Percentiles rank a stretch among this genome's conserved stretches.
Conservation (phyloP, 2,329 filamentous ascomycete species). For the Diaporthe amygdali region DNA sequence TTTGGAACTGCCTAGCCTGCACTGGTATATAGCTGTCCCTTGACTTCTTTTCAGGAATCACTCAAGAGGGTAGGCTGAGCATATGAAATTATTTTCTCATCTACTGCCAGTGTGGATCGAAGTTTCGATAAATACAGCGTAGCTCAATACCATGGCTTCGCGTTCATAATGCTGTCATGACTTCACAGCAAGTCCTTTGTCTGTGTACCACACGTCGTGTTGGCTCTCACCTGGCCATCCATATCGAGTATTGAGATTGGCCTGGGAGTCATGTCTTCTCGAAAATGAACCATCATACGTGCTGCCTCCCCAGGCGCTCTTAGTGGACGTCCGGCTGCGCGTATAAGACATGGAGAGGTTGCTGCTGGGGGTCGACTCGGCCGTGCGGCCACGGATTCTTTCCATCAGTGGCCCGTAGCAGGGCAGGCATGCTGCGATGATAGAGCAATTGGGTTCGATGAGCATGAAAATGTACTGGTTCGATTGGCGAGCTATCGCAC, state of each 20-base stretch:
- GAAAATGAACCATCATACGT: background rate
- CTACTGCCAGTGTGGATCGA: too few species aligned
- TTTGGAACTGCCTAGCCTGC: too few species aligned
- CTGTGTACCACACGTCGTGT: background rate
- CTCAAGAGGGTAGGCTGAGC: too few species aligned
- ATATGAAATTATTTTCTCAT: too few species aligned
- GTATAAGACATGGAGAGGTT: background rate
- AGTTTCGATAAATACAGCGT: too few species aligned
- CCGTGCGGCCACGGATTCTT: background rate
- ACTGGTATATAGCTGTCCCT: too few species aligned
- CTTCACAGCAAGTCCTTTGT: background rate
- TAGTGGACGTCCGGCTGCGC: background rate
- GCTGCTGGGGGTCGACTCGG: background rate
- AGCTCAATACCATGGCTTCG: too few species aligned
- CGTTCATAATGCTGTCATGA: too few species aligned
- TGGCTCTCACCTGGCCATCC: background rate
- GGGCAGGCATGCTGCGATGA: conserved; percentile 6
- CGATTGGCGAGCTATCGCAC: background rate
- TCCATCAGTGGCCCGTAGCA: background rate
- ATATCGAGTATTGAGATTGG: background rate
- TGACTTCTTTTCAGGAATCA: too few species aligned
- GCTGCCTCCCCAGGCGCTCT: background rate
- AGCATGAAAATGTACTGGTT: background rate
- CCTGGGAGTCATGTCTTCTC: background rate
- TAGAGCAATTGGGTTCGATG: conserved; percentile 1